Evolutionary conservation across 2,329 filamentous ascomycete species (phyloP), one percentile per base, ranked within the genome.

Genomic region (Fusarium dlaminii): DNA sequence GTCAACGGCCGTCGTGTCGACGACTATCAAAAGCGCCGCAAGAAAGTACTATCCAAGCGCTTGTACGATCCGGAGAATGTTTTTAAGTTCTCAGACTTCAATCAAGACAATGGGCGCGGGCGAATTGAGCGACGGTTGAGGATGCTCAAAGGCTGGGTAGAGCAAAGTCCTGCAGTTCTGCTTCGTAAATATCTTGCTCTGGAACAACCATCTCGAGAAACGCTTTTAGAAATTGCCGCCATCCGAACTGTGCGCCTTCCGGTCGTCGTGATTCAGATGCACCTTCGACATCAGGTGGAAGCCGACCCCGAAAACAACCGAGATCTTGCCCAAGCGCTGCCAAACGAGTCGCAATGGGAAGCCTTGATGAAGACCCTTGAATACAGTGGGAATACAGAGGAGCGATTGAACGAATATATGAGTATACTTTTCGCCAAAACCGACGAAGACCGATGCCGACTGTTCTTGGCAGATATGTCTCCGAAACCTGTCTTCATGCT

Each of bases 221-320:
- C 73, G 49, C 72, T 62, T 22, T 78, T 52, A 55, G 66, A 64
- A 62, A 63, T 40, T 58, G 79, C 81, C 11, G 48, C 42, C 46
- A 70, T 74, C 27, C 80, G 81, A 34, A 79, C 70, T 48, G 63
- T 66, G 29, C 75, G 80, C 29, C 68, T 82, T 15, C 74, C 79
- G 11, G 68, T 82, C 13, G 57, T 83, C n/a, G 66, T 83, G 34
- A 68, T 83, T 45, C 81, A 83, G 46, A 77, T 80, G 73, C 56
- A 78, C 29, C 69, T 83, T 45, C 78, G 78, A 63, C 72, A 71
- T 45, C 71, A 77, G 40, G 70, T 67, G 22, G 62, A 51, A 13
- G 70, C 69, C 22, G 63, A 77, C 18, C 59, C 55, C 2, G 63
- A 72, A 37, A 51, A 49, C 11, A 65, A 71, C 17, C 61, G 63